Evolutionary conservation across 2,329 filamentous ascomycete genomes (phyloP), one percentile per base, ranked within the genome.

Genomic region (Arachnomyces sp.): DNA sequence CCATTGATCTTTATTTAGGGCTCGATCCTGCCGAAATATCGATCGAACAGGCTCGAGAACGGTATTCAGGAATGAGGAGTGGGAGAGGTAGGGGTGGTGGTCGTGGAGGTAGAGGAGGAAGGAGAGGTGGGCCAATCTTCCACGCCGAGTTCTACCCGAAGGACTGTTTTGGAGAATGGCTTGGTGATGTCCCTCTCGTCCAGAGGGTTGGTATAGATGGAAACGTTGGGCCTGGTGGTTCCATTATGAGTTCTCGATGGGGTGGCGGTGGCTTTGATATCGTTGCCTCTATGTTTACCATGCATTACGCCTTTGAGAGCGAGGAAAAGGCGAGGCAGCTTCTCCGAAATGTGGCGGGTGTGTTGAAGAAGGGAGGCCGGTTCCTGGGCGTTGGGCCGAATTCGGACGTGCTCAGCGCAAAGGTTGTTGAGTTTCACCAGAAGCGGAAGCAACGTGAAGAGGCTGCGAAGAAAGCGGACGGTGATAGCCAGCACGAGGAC

Each of bases 251-350:
- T 66, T 84, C 79, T 62, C 80, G 78, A 30, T 81, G 76, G 65
- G 75, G 76, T 45, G 78, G 78, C 39, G 82, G 82, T 40, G 89
- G 90, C 3, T 98, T 96, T 53, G 92, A 98, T 59, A 84, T 96
- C 31, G 90, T 98, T 47, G 88, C 83, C 57, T 94, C 94, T 78
- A 98, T 98, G 92, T 98, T 98, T 63, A 93, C 88, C 55, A 92
- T 98, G 80, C 92, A 98, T 66, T 98, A 98, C 61, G 89, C 92
- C 4, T 98, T 96, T 52, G 92, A 96, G 68, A 86, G 73, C 38
- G 90, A 98, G 61, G 77, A 79, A 35, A 93, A 94, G 62, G 87
- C 90, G 2, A 79, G 87, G 33, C 84, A 79, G 47, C 96, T 98
- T 92, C 73, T 98, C 41, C 77, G 81, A 54, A 98, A 98, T 56